Base-by-base conservation (phyloP, 2,329 filamentous ascomycete species). In the Alternaria brassicae region DNA sequence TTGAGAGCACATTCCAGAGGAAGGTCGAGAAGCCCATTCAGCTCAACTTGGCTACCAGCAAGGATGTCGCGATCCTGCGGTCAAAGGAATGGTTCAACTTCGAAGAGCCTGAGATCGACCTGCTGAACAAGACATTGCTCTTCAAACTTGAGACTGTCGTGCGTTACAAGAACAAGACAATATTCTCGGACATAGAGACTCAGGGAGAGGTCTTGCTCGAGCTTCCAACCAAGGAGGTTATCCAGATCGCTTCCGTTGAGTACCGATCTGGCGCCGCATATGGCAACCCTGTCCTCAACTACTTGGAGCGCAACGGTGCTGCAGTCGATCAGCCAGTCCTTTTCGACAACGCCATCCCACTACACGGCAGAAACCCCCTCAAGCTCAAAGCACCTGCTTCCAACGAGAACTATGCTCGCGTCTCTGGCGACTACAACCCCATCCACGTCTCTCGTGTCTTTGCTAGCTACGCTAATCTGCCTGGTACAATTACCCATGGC, bases 371-470 rank as follows among this genome's bases (percentile, higher is more conserved):
- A 84, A 91, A 90, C 1, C 92, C 93, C 52, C 85, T 99, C 62
- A 88, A 90, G 67, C 85, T 99, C 53, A 93, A 93, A 75, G 94
- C 95, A 6, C 95, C 95, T 55, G 90, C 93, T 17, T 97, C 93
- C 56, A 99, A 99, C 81, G 95, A 99, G 84, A 97, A 92, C 28
- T 99, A 99, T 74, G 96, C 95, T 63, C 91, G 93, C 67, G 95
- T 99, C 17, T 99, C 96, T 51, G 95, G 95, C 45, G 95, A 99
- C 78, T 99, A 93, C 86, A 99, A 99, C 81, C 95, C 95, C 23
- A 99, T 99, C 63, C 95, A 99, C 84, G 95, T 99, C 42, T 97
- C 95, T 12, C 91, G 95, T 56, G 92, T 97, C 55, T 99, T 99
- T 81, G 91, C 95, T 30, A 92, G 88, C 81, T 99, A 98, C 73